Base-by-base conservation (phyloP, 306 rosid genomes). In the Carpinus fangiana region DNA sequence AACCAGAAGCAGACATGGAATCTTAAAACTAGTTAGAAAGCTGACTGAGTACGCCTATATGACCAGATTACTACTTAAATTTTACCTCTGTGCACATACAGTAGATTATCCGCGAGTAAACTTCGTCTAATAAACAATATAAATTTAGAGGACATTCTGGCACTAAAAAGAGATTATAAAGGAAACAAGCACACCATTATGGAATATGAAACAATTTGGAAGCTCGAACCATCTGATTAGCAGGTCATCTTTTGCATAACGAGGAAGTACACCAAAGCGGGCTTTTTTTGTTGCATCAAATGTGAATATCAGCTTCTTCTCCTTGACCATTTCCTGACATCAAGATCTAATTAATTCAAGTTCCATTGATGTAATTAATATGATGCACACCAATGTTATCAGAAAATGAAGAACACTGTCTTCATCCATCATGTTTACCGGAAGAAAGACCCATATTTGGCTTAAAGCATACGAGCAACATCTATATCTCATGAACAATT, bases 281-380 rank as follows among this genome's bases (percentile, higher is more conserved):
- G 98, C 89, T 74, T 88, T 92, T 90, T 87, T 95, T 47, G 95
- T 89, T 43, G 88, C 73, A 84, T 95, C 98, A 87, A 90, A 95
- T 61, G 91, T 57, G 88, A 88, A 92, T 81, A 90, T 85, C 81
- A 92, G 73, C 80, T 88, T 92, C 8, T 91, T 89, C 53, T 92
- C 91, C 86, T 90, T 95, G 83, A 95, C 97, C 98, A 95, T 95
- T 87, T 92, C 98, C 98, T 95, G 95, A 86, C 82, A 76, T 75
- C 68, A 11, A 69, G 62, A 76, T 72, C 66, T 78, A 76, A 45
- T 70, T 66, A 79, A 54, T 73, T 47, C 55, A 48, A 83, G 36
- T 64, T 74, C 70, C 76, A 74, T 46, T 66, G 31, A 53, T 26
- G 18, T 56, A 9, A 74, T 67, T 71, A 36, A 61, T 79, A 65